Evolutionary conservation across 192 early-diverging fungal genomes (phyloP).

Genomic region (Rhizophagus sp.): DNA sequence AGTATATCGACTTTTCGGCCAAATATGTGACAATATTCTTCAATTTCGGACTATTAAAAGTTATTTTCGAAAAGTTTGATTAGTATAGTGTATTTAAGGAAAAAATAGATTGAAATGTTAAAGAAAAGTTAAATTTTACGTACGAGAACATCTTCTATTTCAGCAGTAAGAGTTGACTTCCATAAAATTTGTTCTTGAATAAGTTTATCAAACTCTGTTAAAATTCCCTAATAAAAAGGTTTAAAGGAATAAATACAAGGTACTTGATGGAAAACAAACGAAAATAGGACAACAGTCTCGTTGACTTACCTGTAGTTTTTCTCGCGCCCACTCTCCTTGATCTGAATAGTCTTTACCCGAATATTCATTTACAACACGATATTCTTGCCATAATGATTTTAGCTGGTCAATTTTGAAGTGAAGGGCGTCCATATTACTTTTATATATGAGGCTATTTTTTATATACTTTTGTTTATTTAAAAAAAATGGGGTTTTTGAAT

Average conservation of each 20-base stretch:
- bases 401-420: constrained; percentile 18
- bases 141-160: constrained; percentile 31
- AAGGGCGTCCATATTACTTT: constrained; percentile 16
- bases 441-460: no score
- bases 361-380: background rate
- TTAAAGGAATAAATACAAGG: background rate
- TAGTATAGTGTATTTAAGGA: background rate
- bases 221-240: background rate
- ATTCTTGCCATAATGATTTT: constrained; percentile 23
- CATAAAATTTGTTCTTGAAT: constrained; percentile 30
- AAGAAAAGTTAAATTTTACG: background rate
- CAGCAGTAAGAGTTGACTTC: constrained; percentile 22
- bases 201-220: constrained; percentile 27
- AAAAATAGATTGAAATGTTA: background rate
- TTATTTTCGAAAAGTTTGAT: no score
- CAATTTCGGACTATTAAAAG: constrained; percentile 18
- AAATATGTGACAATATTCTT: constrained; percentile 23
- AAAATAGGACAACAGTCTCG: no score
- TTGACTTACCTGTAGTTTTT: constrained; percentile 11
- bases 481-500: background rate
- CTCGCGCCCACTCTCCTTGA: constrained; percentile 25
- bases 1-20: constrained; percentile 17
- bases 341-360: constrained; percentile 18
- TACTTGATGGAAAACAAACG: background rate
- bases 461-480: background rate